Base-by-base conservation (phyloP, 225 moss, liverwort and hornwort species). In the Sphagnum contortum region DNA sequence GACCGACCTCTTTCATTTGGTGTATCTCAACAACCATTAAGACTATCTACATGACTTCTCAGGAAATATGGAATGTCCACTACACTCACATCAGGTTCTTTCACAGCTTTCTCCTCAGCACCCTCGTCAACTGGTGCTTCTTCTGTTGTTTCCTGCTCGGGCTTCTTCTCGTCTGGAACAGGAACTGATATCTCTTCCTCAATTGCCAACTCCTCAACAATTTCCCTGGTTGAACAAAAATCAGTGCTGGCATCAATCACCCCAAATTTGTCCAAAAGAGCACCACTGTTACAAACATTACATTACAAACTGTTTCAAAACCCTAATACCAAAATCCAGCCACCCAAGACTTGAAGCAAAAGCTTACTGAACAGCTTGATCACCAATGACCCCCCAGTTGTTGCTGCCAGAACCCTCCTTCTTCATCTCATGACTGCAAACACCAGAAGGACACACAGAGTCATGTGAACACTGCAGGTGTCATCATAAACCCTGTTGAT, bases 351-450 rank as follows among this genome's bases (percentile, higher is more conserved):
- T 29, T 29, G 29, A 29, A 1, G 29, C 29, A 29, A 29, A 29
- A 29, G 29, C 92, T 85, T 75, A 96, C 96, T 79, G 83, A 49
- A 80, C 72, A 4, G 81, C 70, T 58, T 85, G 73, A 73, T 92
- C 90, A 61, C 75, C 79, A 60, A 88, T 92, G 51, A 86, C 75
- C 57, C 96, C 96, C 96, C 96, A 96, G 63, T 92, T 96, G 59
- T 85, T 90, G 66, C 96, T 84, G 68, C 95, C 95, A 13, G 88
- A 79, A 73, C 92, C 95, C 67, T 92, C 83, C 70, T 90, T 76
- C 78, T 96, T 96, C 54, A 85, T 73, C 79, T 96, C 95, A 61
- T 71, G 64, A 54, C 95, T 96, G 92, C 71, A 70, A 79, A 4
- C 56, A 69, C 66, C 4, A 7, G 12, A 60, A 60, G 12, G 60